Evolutionary conservation across 805 yeast genomes (phyloP).

Genomic region (Citeromyces matritensis): DNA sequence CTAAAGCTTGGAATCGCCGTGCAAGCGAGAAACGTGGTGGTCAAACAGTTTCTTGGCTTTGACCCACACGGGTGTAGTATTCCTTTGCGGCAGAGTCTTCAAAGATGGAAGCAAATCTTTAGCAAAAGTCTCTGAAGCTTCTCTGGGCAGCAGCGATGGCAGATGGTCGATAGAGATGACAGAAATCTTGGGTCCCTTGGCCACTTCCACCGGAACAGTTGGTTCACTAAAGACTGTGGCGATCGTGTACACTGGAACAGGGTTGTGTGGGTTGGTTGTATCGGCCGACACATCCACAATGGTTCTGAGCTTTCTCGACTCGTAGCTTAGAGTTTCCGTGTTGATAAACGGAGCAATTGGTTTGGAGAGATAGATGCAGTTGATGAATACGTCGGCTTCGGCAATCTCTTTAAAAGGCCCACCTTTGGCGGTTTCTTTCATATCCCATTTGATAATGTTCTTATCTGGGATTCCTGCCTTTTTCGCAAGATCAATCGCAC

Average conservation of each 20-base stretch:
- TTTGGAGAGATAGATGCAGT: conserved; percentile 87
- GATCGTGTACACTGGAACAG: conserved; percentile 82
- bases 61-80: conserved; percentile 80
- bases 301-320: conserved; percentile 67
- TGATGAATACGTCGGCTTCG: conserved; percentile 77
- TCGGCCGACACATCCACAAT: conserved; percentile 98
- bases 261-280: conserved; percentile 97
- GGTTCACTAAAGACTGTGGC: conserved; percentile 90
- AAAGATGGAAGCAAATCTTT: conserved; percentile 81
- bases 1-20: too few species aligned
- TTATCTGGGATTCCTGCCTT: conserved; percentile 81
- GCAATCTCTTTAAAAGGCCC: conserved; percentile 95
- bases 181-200: conserved; percentile 72
- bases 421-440: conserved; percentile 90
- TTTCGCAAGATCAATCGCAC: conserved; percentile 75
- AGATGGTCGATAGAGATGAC: conserved; percentile 94
- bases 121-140: conserved; percentile 86
- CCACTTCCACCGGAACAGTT: conserved; percentile 70
- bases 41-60: conserved; percentile 76
- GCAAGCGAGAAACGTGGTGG: conserved; percentile 58
- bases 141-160: conserved; percentile 93
- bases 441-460: conserved; percentile 87
- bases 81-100: conserved; percentile 70
- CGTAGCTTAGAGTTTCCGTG: conserved; percentile 46
- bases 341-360: conserved; percentile 90